phyloP scores from a whole-genome alignment of 1,284 basidiomycete species.

The Cystobasidium pallidum region DNA sequence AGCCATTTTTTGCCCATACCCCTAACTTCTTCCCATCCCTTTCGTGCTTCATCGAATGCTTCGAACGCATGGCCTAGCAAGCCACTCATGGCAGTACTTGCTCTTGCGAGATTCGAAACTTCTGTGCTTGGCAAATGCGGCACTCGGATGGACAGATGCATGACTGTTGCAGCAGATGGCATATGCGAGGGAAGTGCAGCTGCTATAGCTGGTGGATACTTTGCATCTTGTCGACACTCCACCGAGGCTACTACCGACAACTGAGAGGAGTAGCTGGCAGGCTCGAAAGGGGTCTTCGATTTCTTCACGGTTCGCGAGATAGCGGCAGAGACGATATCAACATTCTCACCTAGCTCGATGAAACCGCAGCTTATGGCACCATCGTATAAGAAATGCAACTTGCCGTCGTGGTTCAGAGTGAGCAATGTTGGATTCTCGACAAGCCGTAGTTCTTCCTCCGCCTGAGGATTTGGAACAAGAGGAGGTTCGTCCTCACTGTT shows the following conservation, averaged over 20 bases:
- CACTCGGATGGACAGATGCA: slow-evolving; percentile 14
- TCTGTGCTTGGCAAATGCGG: slow-evolving; percentile 10
- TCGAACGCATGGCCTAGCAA: slow-evolving; percentile 30
- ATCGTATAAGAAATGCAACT: slow-evolving; percentile 18
- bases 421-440: slow-evolving; percentile 31
- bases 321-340: slow-evolving; percentile 27
- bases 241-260: slow-evolving; percentile 21
- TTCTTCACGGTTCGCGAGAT: neutral
- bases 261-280: neutral
- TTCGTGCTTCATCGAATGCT: slow-evolving; percentile 27
- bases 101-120: slow-evolving; percentile 13
- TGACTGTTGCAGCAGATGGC: neutral
- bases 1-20: slow-evolving; percentile 27
- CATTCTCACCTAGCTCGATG: slow-evolving; percentile 4
- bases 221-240: neutral
- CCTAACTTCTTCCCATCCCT: slow-evolving; percentile 35
- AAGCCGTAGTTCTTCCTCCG: neutral
- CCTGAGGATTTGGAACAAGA: neutral
- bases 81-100: neutral
- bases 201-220: neutral
- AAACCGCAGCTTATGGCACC: slow-evolving; percentile 20
- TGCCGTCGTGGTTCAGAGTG: slow-evolving; percentile 15
- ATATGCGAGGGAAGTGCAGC: neutral
- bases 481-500: slow-evolving; percentile 22
- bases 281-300: slow-evolving; percentile 20